phyloP scores from a whole-genome alignment of 2,329 filamentous ascomycete genomes.

The Nemania sp. region DNA sequence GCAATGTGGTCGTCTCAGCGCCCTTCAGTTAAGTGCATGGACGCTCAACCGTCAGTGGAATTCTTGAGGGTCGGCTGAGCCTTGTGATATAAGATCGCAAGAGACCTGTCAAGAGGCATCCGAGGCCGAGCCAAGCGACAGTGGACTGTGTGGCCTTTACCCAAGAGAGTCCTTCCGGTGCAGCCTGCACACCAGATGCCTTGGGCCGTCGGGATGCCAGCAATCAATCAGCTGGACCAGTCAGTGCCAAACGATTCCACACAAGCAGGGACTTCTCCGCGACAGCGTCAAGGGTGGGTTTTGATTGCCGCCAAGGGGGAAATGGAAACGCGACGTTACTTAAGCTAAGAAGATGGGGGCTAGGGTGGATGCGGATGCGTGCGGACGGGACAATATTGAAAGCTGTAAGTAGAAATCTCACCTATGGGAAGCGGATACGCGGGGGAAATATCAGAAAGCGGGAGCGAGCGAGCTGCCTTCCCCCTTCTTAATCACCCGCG shows the following conservation, averaged over 20 bases:
- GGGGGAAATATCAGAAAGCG: constrained; percentile 35
- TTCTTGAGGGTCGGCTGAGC: background rate
- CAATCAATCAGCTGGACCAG: background rate
- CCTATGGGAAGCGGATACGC: constrained; percentile 33
- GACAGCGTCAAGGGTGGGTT: constrained; percentile 1
- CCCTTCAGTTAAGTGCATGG: constrained; percentile 37
- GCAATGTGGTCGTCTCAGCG: constrained; percentile 36
- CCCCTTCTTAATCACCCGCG: constrained; percentile 34
- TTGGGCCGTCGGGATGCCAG: background rate
- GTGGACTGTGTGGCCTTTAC: background rate
- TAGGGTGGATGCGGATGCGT: constrained; percentile 17
- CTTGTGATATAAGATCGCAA: background rate
- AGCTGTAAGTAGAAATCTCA: constrained; percentile 26
- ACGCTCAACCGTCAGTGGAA: constrained; percentile 21
- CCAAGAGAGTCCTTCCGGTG: constrained; percentile 1
- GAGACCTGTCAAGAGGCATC: constrained; percentile 11
- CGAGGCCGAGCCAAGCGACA: constrained; percentile 1
- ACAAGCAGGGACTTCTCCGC: background rate
- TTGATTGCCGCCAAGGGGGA: constrained; percentile 2
- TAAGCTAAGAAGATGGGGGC: constrained; percentile 28
- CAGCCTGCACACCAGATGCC: constrained; percentile 11
- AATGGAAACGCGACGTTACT: constrained; percentile 25
- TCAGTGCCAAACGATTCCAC: constrained; percentile 1
- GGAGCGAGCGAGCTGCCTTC: constrained; percentile 38
- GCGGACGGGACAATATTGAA: constrained; percentile 19